Base-by-base conservation (phyloP, 805 yeast genomes). In the Kodamaea lidongshanica region DNA sequence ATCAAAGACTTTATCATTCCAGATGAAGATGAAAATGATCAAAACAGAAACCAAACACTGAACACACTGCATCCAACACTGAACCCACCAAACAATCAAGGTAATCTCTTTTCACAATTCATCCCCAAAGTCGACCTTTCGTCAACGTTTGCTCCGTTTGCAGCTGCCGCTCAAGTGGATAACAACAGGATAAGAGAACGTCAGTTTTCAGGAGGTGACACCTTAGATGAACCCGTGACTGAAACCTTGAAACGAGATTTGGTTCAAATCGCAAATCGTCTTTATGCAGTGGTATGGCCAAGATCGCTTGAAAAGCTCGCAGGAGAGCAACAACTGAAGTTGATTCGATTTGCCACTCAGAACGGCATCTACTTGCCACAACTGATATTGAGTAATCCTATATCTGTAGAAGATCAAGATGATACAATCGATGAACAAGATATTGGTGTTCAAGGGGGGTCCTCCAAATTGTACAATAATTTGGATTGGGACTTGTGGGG, bases 401-500 rank as follows among this genome's bases (percentile, higher is more conserved):
- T 54, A 9, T 41, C 56, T 1, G 65, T 56, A 4, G 42, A 53
- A 14, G 37, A 37, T 1, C 38, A 38, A 14, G 41, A 30, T 19
- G 41, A 41, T 5, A 41, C 31, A 18, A 42, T 33, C 16, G 38
- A 21, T 12, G 54, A 46, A 17, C 42, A 42, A 2, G 44, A 45
- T 12, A 14, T 36, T 28, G 12, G 40, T 13, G 7, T 40, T 29
- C 29, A 45, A 45, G 30, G 50, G 38, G 34, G 34, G 12, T 18
- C 36, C 13, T 40, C 27, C 22, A 28, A 30, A 11, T 23, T 38
- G 27, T 26, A 34, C 16, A 26, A 23, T 16, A 53, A 41, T 30
- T 46, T 72, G 30, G 79, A 73, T 32, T 74, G 79, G 79, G 79
- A 74, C 48, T 51, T 74, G 28, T 74, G 85, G 86, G 87, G 87